Evolutionary conservation across 2,329 filamentous ascomycete species (phyloP).

Genomic region (Colletotrichum shisoi): DNA sequence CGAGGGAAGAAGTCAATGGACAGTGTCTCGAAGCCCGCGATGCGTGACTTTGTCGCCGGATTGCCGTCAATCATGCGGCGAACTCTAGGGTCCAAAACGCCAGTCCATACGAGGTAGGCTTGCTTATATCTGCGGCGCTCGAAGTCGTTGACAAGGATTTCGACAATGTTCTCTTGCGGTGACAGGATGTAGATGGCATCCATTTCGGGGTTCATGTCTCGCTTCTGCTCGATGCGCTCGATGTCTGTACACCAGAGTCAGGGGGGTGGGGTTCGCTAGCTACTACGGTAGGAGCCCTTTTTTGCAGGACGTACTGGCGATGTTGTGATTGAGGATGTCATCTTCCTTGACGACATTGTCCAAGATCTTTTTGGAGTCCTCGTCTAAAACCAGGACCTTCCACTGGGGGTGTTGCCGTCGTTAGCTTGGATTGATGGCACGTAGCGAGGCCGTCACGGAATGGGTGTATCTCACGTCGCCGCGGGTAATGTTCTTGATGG

Average conservation of each 20-base stretch:
- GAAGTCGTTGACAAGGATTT: constrained; percentile 92
- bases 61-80: constrained; percentile 79
- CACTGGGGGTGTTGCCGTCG: constrained; percentile 65
- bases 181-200: constrained; percentile 94
- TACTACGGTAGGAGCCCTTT: not conserved
- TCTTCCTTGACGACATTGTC: constrained; percentile 93
- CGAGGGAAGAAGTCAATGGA: constrained; percentile 89
- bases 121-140: constrained; percentile 82
- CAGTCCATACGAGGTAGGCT: constrained; percentile 85
- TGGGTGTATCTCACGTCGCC: constrained; percentile 71
- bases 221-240: constrained; percentile 87
- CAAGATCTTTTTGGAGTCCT: constrained; percentile 81
- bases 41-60: constrained; percentile 72
- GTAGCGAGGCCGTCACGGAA: not conserved
- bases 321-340: constrained; percentile 95
- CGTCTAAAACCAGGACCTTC: constrained; percentile 95
- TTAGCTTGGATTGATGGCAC: constrained; percentile 19
- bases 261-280: constrained; percentile 22
- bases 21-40: constrained; percentile 81
- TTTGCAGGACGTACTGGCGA: constrained; percentile 75
- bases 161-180: constrained; percentile 85
- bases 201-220: constrained; percentile 84
- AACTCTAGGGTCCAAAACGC: constrained; percentile 73
- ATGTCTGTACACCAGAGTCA: constrained; percentile 70
- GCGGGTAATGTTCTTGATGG: constrained; percentile 78